Evolutionary conservation across 2,329 filamentous ascomycete species (phyloP), one percentile per base, ranked within the genome.

Genomic region (Epichloe typhina): DNA sequence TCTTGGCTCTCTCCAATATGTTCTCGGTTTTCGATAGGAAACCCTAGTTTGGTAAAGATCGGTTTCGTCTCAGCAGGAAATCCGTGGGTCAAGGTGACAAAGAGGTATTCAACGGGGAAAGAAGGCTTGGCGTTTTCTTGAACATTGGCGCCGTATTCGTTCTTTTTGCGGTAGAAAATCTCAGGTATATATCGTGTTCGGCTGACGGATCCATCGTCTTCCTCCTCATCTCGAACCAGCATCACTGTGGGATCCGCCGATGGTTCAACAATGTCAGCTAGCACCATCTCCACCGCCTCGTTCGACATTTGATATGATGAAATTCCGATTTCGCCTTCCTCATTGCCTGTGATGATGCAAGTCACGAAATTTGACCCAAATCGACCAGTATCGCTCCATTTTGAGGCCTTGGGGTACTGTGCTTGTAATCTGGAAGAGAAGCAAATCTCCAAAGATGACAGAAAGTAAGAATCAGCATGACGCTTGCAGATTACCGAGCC

Each of bases 301-400:
- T 96, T 95, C 1, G 91, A 95, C 55, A 88, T 90, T 67, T 98
- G 93, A 62, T 97, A 98, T 0, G 90, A 83, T 4, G 88, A 87
- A 54, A 98, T 87, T 17, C 83, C 78, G 57, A 98, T 97, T 55
- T 89, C 83, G 50, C 90, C 88, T 46, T 87, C 75, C 56, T 93
- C 87, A 60, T 97, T 91, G 45, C 91, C 91, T n/a, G 88, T 91
- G 54, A 98, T 77, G 42, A 98, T 82, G 66, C 93, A 98, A 0
- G 93, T 97, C 46, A 98, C 90, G 65, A 97, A 97, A 63, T 94
- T 93, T 46, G 91, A 97, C 17, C 93, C 93, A 62, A 96, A 98
- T 50, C 79, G 79, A 44, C 91, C 93, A 3, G 87, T 94, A 61
- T 96, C 90, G 64, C 91, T 95, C 91, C 93, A 98, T 66, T 96